phyloP scores from a whole-genome alignment of 495 filamentous ascomycete genomes.

The Neurospora sp. region DNA sequence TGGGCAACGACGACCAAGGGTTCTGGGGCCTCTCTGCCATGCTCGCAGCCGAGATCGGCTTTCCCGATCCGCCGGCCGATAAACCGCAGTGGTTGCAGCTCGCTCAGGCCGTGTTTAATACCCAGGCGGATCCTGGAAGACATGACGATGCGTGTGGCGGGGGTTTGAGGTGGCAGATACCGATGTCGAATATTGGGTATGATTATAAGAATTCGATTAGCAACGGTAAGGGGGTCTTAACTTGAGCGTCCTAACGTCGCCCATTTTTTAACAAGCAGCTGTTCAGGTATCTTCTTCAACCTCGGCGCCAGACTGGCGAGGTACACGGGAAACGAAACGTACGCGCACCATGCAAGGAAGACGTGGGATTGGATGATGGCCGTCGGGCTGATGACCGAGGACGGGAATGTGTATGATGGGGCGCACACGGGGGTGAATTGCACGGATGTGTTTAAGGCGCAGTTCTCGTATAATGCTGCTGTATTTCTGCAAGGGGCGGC shows the following conservation, averaged over 20 bases:
- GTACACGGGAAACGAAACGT: constrained; percentile 68
- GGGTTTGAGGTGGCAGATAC: constrained; percentile 69
- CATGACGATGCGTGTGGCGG: constrained; percentile 49
- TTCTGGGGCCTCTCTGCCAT: constrained; percentile 69
- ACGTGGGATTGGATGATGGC: constrained; percentile 61
- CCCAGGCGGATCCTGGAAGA: constrained; percentile 48
- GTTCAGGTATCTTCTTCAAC: constrained; percentile 58
- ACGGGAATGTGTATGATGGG: constrained; percentile 54
- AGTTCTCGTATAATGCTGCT: constrained; percentile 65
- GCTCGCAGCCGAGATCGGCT: constrained; percentile 56
- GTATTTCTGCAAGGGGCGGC: constrained; percentile 59
- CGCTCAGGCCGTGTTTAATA: constrained; percentile 63
- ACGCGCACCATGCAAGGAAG: constrained; percentile 61
- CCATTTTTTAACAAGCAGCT: not conserved
- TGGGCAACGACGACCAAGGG: constrained; percentile 70
- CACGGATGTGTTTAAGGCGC: constrained; percentile 42
- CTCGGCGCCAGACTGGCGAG: constrained; percentile 60
- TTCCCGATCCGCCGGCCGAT: constrained; percentile 44
- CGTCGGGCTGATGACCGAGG: constrained; percentile 49
- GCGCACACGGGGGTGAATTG: constrained; percentile 49
- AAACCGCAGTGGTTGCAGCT: constrained; percentile 58
- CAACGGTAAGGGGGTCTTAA: constrained; percentile 38
- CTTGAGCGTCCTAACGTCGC: no score
- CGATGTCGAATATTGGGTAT: constrained; percentile 59
- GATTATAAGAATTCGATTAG: constrained; percentile 51